Evolutionary conservation across 2,329 filamentous ascomycete genomes (phyloP).

Genomic region (Aspergillus udagawae): DNA sequence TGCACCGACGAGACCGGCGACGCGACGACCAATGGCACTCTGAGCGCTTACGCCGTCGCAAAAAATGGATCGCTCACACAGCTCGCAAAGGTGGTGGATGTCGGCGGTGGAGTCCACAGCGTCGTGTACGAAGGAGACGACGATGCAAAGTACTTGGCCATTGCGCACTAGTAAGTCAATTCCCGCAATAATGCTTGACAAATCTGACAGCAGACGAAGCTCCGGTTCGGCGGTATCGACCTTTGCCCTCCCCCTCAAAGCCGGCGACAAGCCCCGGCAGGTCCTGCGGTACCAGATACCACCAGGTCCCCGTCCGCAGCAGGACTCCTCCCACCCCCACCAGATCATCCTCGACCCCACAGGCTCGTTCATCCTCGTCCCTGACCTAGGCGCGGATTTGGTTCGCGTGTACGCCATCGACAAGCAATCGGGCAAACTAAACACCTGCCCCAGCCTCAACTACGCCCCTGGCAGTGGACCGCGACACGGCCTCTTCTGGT

Average conservation of each 20-base stretch:
- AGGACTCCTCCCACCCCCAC: constrained; percentile 61
- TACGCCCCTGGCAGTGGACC: constrained; percentile 57
- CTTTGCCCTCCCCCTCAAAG: constrained; percentile 25
- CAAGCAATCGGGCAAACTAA: constrained; percentile 40
- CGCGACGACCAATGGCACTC: constrained; percentile 23
- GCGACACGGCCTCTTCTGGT: constrained; percentile 60
- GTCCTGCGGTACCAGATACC: constrained; percentile 40
- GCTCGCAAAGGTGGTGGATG: constrained; percentile 16
- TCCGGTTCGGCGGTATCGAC: constrained; percentile 31
- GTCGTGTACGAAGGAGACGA: constrained; percentile 26
- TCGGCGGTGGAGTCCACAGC: constrained; percentile 32
- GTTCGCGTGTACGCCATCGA: constrained; percentile 58
- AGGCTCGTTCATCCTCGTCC: constrained; percentile 58
- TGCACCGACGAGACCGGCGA: constrained; percentile 34
- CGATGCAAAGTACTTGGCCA: constrained; percentile 27
- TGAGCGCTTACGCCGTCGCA: constrained; percentile 22
- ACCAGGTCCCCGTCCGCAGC: constrained; percentile 42
- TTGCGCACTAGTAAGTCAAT: constrained; percentile 36
- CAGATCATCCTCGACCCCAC: constrained; percentile 63
- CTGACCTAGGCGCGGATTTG: constrained; percentile 63
- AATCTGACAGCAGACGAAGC: constrained; percentile 15
- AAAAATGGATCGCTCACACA: constrained; percentile 19
- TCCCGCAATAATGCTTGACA: not conserved
- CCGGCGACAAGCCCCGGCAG: constrained; percentile 26
- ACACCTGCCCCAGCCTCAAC: constrained; percentile 41